Evolutionary conservation across 2,329 filamentous ascomycete species (phyloP).

Genomic region (Fusarium dimerum): DNA sequence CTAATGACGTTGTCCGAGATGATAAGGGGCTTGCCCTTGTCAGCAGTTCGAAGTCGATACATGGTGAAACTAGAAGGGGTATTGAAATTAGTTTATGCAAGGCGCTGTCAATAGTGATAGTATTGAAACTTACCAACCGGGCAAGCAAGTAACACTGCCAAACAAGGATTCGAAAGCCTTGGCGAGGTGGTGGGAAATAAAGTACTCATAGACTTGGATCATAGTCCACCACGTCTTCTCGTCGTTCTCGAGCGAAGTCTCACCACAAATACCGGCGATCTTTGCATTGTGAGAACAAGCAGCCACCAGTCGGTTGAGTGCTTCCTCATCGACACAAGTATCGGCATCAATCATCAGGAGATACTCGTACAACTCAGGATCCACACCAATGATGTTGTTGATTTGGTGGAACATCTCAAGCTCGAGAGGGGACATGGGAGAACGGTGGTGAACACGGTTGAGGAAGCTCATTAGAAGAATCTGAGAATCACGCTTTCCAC

Average conservation of each 20-base stretch:
- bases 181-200: constrained; percentile 93
- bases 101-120: neutral
- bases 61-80: constrained; percentile 81
- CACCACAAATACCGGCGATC: constrained; percentile 96
- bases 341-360: constrained; percentile 97
- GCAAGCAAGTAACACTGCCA: constrained; percentile 96
- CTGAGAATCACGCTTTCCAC: constrained; percentile 97
- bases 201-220: constrained; percentile 99
- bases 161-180: constrained; percentile 99
- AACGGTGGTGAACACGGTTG: constrained; percentile 92
- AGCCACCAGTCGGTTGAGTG: constrained; percentile 87
- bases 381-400: constrained; percentile 98
- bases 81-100: constrained; percentile 38
- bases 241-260: constrained; percentile 94
- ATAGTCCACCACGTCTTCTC: constrained; percentile 98
- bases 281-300: constrained; percentile 92
- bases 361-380: constrained; percentile 96
- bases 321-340: constrained; percentile 90
- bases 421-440: constrained; percentile 93
- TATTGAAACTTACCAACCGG: constrained; percentile 78
- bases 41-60: constrained; percentile 92
- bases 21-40: constrained; percentile 92
- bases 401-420: constrained; percentile 99
- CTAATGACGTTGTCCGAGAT: constrained; percentile 85
- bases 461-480: constrained; percentile 96